Percentiles rank a stretch among this genome's conserved stretches.
Evolutionary conservation across 495 filamentous ascomycete species (phyloP).

Genomic region (Tirmania nivea): DNA sequence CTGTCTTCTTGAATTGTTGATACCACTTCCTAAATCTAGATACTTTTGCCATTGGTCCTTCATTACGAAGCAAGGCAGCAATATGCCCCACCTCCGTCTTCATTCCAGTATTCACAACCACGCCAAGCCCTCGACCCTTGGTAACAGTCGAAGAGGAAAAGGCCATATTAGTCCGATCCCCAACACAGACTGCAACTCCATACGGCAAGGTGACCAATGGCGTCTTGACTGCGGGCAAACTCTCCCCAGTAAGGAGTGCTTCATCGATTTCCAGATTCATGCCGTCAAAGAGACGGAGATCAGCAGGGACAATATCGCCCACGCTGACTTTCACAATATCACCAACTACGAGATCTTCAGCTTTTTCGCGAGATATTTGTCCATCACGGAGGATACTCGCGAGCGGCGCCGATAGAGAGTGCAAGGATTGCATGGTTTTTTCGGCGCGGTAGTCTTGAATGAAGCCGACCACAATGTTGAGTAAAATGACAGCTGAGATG

Average conservation of each 20-base stretch:
- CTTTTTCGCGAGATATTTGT: slow-evolving; percentile 32
- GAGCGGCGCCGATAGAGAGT: slow-evolving; percentile 43
- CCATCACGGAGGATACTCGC: slow-evolving; percentile 44
- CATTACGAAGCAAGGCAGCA: slow-evolving; percentile 35
- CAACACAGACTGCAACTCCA: slow-evolving; percentile 32
- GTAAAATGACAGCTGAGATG: slow-evolving; percentile 46
- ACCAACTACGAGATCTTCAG: slow-evolving; percentile 42
- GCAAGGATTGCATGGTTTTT: slow-evolving; percentile 49
- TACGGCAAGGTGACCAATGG: slow-evolving; percentile 20
- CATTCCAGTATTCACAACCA: slow-evolving; percentile 53
- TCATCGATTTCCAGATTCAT: slow-evolving; percentile 57
- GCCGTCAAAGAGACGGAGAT: slow-evolving; percentile 41
- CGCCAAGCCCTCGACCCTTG: slow-evolving; percentile 43
- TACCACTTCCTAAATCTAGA: neutral
- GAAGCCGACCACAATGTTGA: slow-evolving; percentile 55
- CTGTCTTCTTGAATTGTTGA: slow-evolving; percentile 14
- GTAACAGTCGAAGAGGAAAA: slow-evolving; percentile 53
- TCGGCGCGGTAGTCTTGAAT: slow-evolving; percentile 53
- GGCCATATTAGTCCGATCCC: slow-evolving; percentile 49
- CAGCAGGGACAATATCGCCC: slow-evolving; percentile 50
- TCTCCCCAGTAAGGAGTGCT: slow-evolving; percentile 56
- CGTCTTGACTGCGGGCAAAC: slow-evolving; percentile 44
- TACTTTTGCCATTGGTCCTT: slow-evolving; percentile 2
- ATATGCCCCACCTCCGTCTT: slow-evolving; percentile 51
- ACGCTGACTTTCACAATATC: slow-evolving; percentile 49